These are phyloP conservation scores for Aspergillus incahuasiensis DNA, from an alignment of 495 filamentous ascomycete genomes.

Conservation along the genomic window DNA sequence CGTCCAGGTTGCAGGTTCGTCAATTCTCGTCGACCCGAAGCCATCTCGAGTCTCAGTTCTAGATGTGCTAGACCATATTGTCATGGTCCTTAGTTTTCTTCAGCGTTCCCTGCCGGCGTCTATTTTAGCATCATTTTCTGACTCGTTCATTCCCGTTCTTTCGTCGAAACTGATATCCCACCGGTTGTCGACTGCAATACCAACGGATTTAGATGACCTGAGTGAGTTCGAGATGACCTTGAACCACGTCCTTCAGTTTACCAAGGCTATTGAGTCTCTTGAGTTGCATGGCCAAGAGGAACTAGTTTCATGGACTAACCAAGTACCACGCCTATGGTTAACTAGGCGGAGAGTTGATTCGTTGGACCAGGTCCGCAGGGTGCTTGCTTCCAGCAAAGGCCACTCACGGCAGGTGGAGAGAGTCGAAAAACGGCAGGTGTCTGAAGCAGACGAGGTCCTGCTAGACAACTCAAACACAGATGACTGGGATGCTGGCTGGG, in stretches of 20 bases:
- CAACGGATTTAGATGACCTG: slow-evolving; percentile 64
- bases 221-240: slow-evolving; percentile 63
- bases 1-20: slow-evolving; percentile 26
- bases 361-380: slow-evolving; percentile 65
- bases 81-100: slow-evolving; percentile 60
- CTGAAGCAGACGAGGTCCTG: slow-evolving; percentile 60
- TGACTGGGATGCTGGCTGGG: slow-evolving; percentile 77
- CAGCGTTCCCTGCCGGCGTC: slow-evolving; percentile 58
- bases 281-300: slow-evolving; percentile 65
- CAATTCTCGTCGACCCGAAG: slow-evolving; percentile 29
- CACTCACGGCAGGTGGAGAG: slow-evolving; percentile 66
- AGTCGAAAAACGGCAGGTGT: slow-evolving; percentile 76
- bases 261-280: slow-evolving; percentile 53
- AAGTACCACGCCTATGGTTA: slow-evolving; percentile 78
- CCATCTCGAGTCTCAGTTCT: slow-evolving; percentile 23
- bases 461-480: slow-evolving; percentile 50
- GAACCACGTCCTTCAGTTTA: slow-evolving; percentile 56
- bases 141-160: slow-evolving; percentile 61
- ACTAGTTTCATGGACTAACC: slow-evolving; percentile 74
- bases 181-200: slow-evolving; percentile 75
- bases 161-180: slow-evolving; percentile 59
- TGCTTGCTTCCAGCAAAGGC: slow-evolving; percentile 60
- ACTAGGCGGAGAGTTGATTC: slow-evolving; percentile 74
- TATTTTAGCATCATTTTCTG: slow-evolving; percentile 57
- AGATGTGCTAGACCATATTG: slow-evolving; percentile 46